phyloP scores from a whole-genome alignment of 306 rosid species.

The Vigna hirtella region DNA sequence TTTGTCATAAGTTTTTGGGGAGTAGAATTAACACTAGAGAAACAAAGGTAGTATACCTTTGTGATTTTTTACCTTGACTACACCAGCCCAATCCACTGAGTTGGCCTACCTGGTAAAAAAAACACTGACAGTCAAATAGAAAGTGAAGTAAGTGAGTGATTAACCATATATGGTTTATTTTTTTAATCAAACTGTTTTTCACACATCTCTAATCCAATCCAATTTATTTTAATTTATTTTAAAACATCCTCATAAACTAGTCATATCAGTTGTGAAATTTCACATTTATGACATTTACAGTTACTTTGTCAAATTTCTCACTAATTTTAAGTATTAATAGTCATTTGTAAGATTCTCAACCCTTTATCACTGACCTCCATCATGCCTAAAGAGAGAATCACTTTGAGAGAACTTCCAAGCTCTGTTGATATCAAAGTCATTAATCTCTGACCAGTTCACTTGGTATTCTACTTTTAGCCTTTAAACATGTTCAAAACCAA shows the following conservation, averaged over 20 bases:
- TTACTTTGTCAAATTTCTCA: not conserved
- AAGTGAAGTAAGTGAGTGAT: too few relatives aligned
- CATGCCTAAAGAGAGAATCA: not conserved
- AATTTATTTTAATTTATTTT: not conserved
- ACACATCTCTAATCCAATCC: too few relatives aligned
- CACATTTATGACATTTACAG: not conserved
- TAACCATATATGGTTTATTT: too few relatives aligned
- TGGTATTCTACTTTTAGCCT: conserved; percentile 18
- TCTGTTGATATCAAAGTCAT: not conserved
- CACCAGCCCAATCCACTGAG: too few relatives aligned
- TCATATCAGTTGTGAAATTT: not conserved
- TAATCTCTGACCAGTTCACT: not conserved
- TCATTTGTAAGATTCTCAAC: not conserved
- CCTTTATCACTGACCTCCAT: not conserved
- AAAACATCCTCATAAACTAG: not conserved
- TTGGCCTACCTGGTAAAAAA: too few relatives aligned
- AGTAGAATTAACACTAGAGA: not conserved
- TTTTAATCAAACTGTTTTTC: too few relatives aligned
- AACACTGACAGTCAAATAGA: too few relatives aligned
- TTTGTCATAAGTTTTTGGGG: not conserved
- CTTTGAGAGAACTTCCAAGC: not conserved
- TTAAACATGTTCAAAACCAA: conserved; percentile 19
- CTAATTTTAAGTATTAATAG: not conserved
- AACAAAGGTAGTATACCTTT: too few relatives aligned
- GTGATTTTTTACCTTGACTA: too few relatives aligned